A percentile compares a stretch with the other conserved stretches of the same genome.
Conservation (phyloP, 805 yeast species). For the Pichia insulana region DNA sequence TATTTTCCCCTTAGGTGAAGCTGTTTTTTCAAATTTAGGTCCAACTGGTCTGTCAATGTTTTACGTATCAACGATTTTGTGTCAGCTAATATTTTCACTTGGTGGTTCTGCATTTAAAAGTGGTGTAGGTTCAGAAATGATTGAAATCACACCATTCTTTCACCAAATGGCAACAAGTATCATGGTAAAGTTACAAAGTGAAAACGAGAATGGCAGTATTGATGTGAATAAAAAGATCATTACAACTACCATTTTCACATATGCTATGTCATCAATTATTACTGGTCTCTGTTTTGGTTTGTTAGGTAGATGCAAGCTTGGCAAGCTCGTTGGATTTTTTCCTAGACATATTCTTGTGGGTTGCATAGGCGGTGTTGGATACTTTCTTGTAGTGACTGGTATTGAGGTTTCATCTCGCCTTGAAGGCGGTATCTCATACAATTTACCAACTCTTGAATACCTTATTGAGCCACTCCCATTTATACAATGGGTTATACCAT, state of each 20-base stretch:
- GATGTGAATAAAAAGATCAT: slow-evolving; percentile 5
- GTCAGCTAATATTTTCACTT: slow-evolving; percentile 78
- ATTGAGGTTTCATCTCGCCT: slow-evolving; percentile 82
- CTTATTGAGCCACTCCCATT: slow-evolving; percentile 38
- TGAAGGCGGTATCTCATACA: slow-evolving; percentile 64
- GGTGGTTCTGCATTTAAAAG: slow-evolving; percentile 87
- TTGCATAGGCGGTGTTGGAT: slow-evolving; percentile 98
- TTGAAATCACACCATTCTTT: slow-evolving; percentile 97
- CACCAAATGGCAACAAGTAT: slow-evolving; percentile 86
- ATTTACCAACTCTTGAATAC: slow-evolving; percentile 43
- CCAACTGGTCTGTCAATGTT: slow-evolving; percentile 92
- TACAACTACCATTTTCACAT: slow-evolving; percentile 73
- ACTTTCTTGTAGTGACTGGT: slow-evolving; percentile 83
- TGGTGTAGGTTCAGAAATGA: slow-evolving; percentile 98
- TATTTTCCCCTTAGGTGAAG: slow-evolving; percentile 83
- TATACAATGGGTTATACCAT: slow-evolving; percentile 65
- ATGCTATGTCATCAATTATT: slow-evolving; percentile 71
- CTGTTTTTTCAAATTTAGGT: slow-evolving; percentile 68
- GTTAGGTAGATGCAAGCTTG: slow-evolving; percentile 73
- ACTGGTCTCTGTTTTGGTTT: slow-evolving; percentile 77
- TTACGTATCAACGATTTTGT: slow-evolving; percentile 81
- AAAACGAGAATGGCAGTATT: slow-evolving; percentile 46
- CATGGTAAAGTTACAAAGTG: slow-evolving; percentile 34
- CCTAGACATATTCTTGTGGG: slow-evolving; percentile 95
- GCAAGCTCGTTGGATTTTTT: slow-evolving; percentile 86